Base-by-base conservation (phyloP, 371 early-diverging fungal genomes). In the Mortierella sp. region DNA sequence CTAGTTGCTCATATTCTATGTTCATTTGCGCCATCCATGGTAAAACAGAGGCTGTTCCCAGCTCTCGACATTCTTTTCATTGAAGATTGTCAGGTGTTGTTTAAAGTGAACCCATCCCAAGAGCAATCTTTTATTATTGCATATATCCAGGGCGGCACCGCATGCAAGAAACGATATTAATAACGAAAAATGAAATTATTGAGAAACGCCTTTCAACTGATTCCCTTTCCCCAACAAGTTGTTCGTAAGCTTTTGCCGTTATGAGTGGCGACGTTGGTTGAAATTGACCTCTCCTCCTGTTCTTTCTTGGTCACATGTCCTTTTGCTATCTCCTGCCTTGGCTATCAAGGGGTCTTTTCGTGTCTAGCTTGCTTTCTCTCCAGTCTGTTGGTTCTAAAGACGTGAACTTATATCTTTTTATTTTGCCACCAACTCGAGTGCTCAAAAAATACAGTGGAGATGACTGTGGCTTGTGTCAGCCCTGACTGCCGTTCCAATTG, bases 401-500 rank as follows among this genome's bases (percentile, higher is more conserved):
- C 44, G 16, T 44, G 16, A 16, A 44, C 50, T 24, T n/a, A n/a
- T n/a, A 47, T 22, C 7, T n/a, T 8, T 2, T 5, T 24, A n/a
- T 50, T 22, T 50, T 50, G 50, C 50, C 50, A 50, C 50, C 50
- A 50, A 50, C 24, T 50, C 10, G n/a, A 5, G 9, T 19, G n/a
- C 5, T 47, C 47, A 22, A 16, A 22, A 22, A 1, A 6, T 16
- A 47, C 4, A 6, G 14, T 22, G 22, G 22, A 47, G 14, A 31
- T 34, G 58, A 34, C 34, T 58, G 58, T 58, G 58, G 58, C 58
- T 64, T 64, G 64, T 40, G 64, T 41, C 64, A 40, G 58, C 53
- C 53, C 24, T 53, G 53, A 53, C 29, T 14, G 29, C 26, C 29
- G 26, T 2, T 0, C 5, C 55, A 34, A 8, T n/a, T n/a, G n/a